Base-by-base conservation (phyloP, 2,329 filamentous ascomycete species). In the Hymenoscyphus scutula region DNA sequence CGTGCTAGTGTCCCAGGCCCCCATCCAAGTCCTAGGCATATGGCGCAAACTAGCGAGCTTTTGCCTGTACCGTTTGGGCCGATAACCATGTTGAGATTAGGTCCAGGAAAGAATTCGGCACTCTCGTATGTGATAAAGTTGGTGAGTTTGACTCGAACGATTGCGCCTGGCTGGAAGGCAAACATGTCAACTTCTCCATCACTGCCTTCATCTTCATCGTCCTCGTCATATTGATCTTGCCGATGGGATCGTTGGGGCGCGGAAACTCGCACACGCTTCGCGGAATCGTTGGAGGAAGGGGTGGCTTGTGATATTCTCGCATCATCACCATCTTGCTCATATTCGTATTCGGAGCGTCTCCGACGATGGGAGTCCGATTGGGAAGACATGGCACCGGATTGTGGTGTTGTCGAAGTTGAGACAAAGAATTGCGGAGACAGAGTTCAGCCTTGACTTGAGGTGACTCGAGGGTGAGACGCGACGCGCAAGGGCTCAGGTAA, bases 51-150 rank as follows among this genome's bases (percentile, higher is more conserved):
- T 29, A 99, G 82, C 0, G 95, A 97, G 77, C 94, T 98, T 78
- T 99, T 99, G 61, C 95, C 95, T 0, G 95, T 98, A 37, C 95
- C 95, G 72, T 99, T 99, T n/a, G 95, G 95, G 0, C 95, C 95
- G 69, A 99, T 97, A 59, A 99, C 89, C 94, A 99, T 98, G 75
- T 99, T 99, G 72, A 99, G 77, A 74, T 91, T 94, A 0, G 95
- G 94, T 0, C 95, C 95, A 13, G 92, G 92, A 63, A 89, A 86
- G 76, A 98, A 97, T 68, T 97, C 93, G 61, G 92, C 94, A 59
- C 89, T 87, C 57, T 91, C 92, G 77, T 99, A 99, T 0, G 95
- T 99, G 61, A 99, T 92, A 70, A 99, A 99, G 76, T 98, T 91
- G 56, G 83, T 84, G 53, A 98, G 82, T 69, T 87, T 89, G 56